These are phyloP conservation scores for Leccinum variicolor DNA, from an alignment of 768 basidiomycete genomes.

Conservation along the genomic window DNA sequence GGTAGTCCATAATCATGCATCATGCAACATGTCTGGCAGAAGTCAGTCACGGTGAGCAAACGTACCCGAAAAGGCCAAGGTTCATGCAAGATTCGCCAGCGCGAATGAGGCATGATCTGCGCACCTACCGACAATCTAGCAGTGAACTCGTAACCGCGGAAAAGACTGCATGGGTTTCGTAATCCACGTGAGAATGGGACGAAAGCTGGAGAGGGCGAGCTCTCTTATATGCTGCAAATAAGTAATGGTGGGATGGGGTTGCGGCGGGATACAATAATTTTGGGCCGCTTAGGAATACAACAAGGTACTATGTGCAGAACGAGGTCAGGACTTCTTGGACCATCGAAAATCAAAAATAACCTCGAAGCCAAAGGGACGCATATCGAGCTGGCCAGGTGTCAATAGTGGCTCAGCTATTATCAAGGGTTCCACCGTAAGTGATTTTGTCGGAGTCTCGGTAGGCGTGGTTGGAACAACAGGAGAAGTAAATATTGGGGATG, in stretches of 20 bases:
- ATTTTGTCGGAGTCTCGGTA: conserved; percentile 6
- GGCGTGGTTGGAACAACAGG: background rate
- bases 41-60: background rate
- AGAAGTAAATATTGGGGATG: background rate
- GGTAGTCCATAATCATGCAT: background rate
- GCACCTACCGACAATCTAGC: background rate
- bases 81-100: background rate
- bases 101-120: background rate
- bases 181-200: background rate
- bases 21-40: background rate
- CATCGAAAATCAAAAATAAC: conserved; percentile 75
- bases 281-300: conserved; percentile 19
- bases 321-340: conserved; percentile 34
- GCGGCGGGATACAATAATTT: conserved; percentile 13
- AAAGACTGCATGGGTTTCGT: background rate
- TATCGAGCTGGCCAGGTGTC: conserved; percentile 58
- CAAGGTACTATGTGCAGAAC: conserved; percentile 9
- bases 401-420: conserved; percentile 18
- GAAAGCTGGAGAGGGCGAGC: too few relatives aligned
- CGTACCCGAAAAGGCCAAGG: background rate
- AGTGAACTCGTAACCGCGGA: background rate
- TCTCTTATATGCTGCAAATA: background rate
- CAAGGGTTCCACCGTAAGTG: conserved; percentile 5
- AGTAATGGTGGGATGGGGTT: background rate
- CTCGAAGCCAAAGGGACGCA: conserved; percentile 69